These are phyloP conservation scores for Nicotiana paniculata DNA, from an alignment of 257 asterid genomes.

Conservation along the genomic window DNA sequence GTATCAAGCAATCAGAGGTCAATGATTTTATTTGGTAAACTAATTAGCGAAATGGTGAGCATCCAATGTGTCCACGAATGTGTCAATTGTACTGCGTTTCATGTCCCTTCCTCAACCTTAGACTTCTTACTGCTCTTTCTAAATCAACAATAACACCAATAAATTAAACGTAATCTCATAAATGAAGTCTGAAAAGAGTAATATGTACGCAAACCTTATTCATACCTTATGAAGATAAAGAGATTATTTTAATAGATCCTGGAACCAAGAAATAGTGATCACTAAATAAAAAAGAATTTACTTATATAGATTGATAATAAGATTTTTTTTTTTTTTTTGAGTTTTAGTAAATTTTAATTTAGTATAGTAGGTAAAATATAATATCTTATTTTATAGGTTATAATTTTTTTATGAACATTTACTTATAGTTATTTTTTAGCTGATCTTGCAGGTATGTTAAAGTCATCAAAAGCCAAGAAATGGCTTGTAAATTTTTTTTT, in stretches of 20 bases:
- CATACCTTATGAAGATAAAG: too few relatives aligned
- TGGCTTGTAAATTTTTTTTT: too few relatives aligned
- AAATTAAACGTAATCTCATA: too few relatives aligned
- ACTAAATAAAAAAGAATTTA: background rate
- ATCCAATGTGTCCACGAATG: background rate
- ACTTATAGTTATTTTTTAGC: background rate
- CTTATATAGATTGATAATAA: background rate
- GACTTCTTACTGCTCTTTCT: background rate
- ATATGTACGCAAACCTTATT: rapidly evolving
- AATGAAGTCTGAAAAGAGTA: rapidly evolving
- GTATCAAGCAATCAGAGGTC: background rate
- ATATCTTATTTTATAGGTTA: background rate
- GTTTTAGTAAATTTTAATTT: background rate
- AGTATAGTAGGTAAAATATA: background rate
- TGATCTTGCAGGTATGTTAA: background rate
- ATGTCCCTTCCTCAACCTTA: background rate
- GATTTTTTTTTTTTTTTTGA: too few relatives aligned
- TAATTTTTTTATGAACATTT: background rate
- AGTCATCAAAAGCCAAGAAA: background rate
- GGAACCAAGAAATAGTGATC: too few relatives aligned
- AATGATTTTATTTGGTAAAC: background rate
- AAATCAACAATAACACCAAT: background rate
- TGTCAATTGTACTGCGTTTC: background rate
- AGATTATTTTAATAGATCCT: too few relatives aligned
- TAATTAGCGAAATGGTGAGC: background rate